Conservation (phyloP, 108 stramenopile species). For the Conticribra guillardii region DNA sequence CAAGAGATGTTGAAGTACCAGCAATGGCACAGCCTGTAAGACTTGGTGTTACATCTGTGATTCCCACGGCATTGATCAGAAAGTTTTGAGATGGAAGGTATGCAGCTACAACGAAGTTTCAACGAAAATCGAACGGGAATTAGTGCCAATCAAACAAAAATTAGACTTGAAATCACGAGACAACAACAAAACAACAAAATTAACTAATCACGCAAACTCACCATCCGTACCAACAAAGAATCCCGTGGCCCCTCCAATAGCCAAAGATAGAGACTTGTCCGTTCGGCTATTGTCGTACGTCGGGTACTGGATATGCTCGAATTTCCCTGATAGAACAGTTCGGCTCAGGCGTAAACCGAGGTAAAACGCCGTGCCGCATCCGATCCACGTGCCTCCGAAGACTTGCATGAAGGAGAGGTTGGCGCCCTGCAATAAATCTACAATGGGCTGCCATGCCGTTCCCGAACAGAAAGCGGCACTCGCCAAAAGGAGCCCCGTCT, state of each 20-base stretch:
- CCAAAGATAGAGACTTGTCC: slow-evolving; percentile 66
- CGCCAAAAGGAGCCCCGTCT: slow-evolving; percentile 72
- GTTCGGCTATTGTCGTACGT: slow-evolving; percentile 70
- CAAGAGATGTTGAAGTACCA: slow-evolving; percentile 75
- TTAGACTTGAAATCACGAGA: too few relatives aligned
- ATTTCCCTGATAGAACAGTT: slow-evolving; percentile 56
- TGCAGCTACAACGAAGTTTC: too few relatives aligned
- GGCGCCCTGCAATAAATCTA: slow-evolving; percentile 76
- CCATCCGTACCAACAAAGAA: slow-evolving; percentile 90
- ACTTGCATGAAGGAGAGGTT: slow-evolving; percentile 70
- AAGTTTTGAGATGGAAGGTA: slow-evolving; percentile 87
- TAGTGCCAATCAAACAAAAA: too few relatives aligned
- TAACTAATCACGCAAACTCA: too few relatives aligned
- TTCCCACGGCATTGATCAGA: slow-evolving; percentile 77
- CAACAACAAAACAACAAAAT: too few relatives aligned
- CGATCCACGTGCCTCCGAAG: slow-evolving; percentile 76
- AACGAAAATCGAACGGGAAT: too few relatives aligned
- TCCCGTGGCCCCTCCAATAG: slow-evolving; percentile 85
- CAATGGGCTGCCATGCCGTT: slow-evolving; percentile 83
- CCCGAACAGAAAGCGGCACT: slow-evolving; percentile 85
- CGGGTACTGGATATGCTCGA: slow-evolving; percentile 63
- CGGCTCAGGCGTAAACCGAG: slow-evolving; percentile 65
- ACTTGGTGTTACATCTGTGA: slow-evolving; percentile 62
- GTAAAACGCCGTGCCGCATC: slow-evolving; percentile 85
- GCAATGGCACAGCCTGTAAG: slow-evolving; percentile 73